Evolutionary conservation across 2,329 filamentous ascomycete species (phyloP), one percentile per base, ranked within the genome.

Genomic region (Claviceps arundinis): DNA sequence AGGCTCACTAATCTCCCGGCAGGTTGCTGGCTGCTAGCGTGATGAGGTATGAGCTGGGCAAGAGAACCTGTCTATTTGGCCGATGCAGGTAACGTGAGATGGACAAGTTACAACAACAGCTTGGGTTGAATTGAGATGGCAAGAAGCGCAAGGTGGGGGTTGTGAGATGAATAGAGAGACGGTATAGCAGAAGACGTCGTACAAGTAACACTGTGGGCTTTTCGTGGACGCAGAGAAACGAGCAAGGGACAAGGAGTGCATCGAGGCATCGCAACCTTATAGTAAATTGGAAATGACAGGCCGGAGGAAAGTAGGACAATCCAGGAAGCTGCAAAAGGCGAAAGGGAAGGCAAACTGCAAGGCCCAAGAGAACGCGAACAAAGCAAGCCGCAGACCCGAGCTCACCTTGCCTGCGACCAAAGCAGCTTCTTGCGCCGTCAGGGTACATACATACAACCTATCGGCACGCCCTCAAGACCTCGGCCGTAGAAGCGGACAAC

Each of bases 231-330:
- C 51, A 56, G 54, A 59, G 62, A 59, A 56, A 62, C 54, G 13
- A 26, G 58, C 57, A 58, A 56, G 50, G 52, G 55, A 57, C 55
- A 40, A 58, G 61, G 59, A 59, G 64, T 64, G 50, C 49, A 59
- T 61, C 56, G 70, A 71, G 73, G 64, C 66, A 75, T 76, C 69
- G 70, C 62, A 74, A 71, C 74, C 75, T 78, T 78, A 78, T 78
- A 78, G 57, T 52, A 24, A 4, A 26, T 5, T 34, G 50, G 37
- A n/a, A 51, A 40, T 49, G 46, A 52, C 49, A 54, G 53, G 53
- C 53, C 51, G 11, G 51, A 50, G 47, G 13, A 44, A 44, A 22
- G 5, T 16, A 14, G 17, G 26, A 40, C 26, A 5, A 9, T 19
- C n/a, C 11, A 40, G 38, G 5, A 37, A 30, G 46, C 37, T 22